Percentiles rank a stretch among this genome's conserved stretches.
Evolutionary conservation across 169 alveolate genomes (phyloP).

Genomic region (Eimeria falciformis): DNA sequence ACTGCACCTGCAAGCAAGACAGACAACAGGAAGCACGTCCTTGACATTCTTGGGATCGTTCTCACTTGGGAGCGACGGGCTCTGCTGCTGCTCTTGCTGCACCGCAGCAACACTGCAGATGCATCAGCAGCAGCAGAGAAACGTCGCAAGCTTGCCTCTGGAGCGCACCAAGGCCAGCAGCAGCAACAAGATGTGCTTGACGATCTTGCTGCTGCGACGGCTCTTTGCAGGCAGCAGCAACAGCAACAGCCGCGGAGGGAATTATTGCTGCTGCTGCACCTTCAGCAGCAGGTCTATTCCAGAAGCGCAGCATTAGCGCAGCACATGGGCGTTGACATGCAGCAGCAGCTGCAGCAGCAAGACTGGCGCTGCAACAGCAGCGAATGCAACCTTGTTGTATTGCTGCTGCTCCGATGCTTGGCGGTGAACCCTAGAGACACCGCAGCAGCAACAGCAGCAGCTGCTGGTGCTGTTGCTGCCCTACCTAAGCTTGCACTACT

Average conservation of each 20-base stretch:
- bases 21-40: constrained; percentile 56
- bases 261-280: constrained; percentile 52
- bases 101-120: not conserved
- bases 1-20: not conserved
- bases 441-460: constrained; percentile 47
- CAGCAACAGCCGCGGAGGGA: constrained; percentile 19
- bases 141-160: not conserved
- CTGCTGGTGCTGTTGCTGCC: constrained; percentile 57
- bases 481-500: constrained; percentile 64
- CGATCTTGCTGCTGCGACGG: constrained; percentile 30
- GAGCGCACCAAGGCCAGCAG: constrained; percentile 25
- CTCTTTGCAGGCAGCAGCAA: constrained; percentile 49
- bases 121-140: constrained; percentile 36
- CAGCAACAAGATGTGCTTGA: not conserved
- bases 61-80: constrained; percentile 68
- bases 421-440: constrained; percentile 26
- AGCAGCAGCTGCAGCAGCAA: constrained; percentile 50
- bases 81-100: constrained; percentile 49
- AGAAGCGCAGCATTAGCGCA: constrained; percentile 47
- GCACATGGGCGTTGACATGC: constrained; percentile 22
- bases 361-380: constrained; percentile 43
- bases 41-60: constrained; percentile 26
- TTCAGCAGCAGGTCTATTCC: not conserved
- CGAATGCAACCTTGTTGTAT: constrained; percentile 28
- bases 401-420: constrained; percentile 50